Evolutionary conservation across 805 yeast genomes (phyloP).

Genomic region (Pichia californica): DNA sequence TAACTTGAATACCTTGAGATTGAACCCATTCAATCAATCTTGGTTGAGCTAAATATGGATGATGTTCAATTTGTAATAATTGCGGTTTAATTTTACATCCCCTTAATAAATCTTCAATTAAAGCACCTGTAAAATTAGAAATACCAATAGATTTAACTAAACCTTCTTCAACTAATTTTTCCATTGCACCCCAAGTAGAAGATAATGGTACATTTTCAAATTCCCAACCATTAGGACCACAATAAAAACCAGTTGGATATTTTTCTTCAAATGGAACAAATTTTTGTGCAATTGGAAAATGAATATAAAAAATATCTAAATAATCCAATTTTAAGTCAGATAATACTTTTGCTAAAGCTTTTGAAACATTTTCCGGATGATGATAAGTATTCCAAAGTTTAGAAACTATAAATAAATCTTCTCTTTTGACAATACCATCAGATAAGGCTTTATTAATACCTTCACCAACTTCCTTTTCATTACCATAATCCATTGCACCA

Average conservation of each 20-base stretch:
- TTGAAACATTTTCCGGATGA: conserved; percentile 64
- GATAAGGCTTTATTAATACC: conserved; percentile 50
- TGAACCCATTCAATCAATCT: conserved; percentile 55
- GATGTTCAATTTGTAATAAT: conserved; percentile 84
- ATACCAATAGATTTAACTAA: conserved; percentile 72
- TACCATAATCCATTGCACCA: conserved; percentile 68
- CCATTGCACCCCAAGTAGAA: conserved; percentile 76
- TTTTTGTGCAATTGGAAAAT: conserved; percentile 84
- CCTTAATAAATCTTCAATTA: conserved; percentile 64
- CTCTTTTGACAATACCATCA: conserved; percentile 67
- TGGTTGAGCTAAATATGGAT: conserved; percentile 80
- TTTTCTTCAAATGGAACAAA: conserved; percentile 72
- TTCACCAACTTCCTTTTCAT: conserved; percentile 63
- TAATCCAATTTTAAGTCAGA: conserved; percentile 69
- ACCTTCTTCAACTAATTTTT: conserved; percentile 48
- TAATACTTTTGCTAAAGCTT: conserved; percentile 59
- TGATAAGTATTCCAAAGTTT: conserved; percentile 88
- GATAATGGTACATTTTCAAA: conserved; percentile 63
- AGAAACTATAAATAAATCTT: conserved; percentile 72
- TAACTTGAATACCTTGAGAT: conserved; percentile 52
- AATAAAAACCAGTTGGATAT: conserved; percentile 74
- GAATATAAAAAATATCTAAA: conserved; percentile 78
- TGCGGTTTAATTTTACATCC: conserved; percentile 68
- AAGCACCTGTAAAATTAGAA: conserved; percentile 68
- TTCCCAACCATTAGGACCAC: conserved; percentile 44